A percentile compares a stretch with the other conserved stretches of the same genome.
Conservation (phyloP, 2,329 filamentous ascomycete genomes). For the Plectosphaerella cucumerina region DNA sequence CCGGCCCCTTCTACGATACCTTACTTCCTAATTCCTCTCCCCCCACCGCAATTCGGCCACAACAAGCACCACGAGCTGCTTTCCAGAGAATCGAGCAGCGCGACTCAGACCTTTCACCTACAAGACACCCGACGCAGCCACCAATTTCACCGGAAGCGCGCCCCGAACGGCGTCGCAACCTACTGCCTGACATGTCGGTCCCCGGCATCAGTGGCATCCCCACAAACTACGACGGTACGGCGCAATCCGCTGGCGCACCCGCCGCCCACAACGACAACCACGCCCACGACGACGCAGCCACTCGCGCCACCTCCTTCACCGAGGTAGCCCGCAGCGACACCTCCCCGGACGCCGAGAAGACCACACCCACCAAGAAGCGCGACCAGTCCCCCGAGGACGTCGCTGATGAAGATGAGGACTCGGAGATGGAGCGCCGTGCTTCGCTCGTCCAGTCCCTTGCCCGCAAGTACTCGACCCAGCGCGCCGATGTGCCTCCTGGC, state of each 20-base stretch:
- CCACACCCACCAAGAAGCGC: conserved; percentile 10
- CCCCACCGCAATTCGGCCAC: not conserved
- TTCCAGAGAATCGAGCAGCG: not conserved
- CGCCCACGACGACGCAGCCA: conserved; percentile 24
- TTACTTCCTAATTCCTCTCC: not conserved
- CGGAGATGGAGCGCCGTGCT: conserved; percentile 45
- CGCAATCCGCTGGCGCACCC: conserved; percentile 36
- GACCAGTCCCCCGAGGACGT: conserved; percentile 12
- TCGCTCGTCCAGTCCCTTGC: conserved; percentile 53
- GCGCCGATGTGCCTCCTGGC: conserved; percentile 24
- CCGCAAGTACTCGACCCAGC: conserved; percentile 49
- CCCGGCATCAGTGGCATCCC: conserved; percentile 33
- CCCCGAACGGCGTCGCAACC: conserved; percentile 1
- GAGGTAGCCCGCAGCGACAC: conserved; percentile 25
- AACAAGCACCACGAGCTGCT: not conserved
- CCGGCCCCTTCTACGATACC: not conserved
- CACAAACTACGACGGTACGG: conserved; percentile 45
- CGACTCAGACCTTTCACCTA: not conserved
- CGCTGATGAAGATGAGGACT: conserved; percentile 28
- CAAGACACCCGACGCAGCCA: not conserved
- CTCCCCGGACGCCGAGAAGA: conserved; percentile 14
- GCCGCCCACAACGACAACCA: conserved; percentile 17
- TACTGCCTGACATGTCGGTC: conserved; percentile 32
- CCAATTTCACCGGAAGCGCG: not conserved
- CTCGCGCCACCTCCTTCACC: conserved; percentile 30